Base-by-base conservation (phyloP, 768 basidiomycete species). In the Xerocomellus intermedius region DNA sequence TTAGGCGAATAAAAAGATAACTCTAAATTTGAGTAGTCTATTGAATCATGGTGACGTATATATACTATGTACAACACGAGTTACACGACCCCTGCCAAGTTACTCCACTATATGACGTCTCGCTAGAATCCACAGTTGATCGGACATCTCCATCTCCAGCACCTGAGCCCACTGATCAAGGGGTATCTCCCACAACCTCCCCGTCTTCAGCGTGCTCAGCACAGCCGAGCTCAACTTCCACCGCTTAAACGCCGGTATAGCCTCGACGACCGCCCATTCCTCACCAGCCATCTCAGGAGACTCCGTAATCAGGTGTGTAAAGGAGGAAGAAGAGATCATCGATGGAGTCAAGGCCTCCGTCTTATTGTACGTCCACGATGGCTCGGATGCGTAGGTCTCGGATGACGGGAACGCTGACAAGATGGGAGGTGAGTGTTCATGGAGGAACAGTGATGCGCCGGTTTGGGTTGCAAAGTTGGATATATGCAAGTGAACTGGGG, bases 391-490 rank as follows among this genome's bases (percentile, higher is more conserved):
- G 46, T 56, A 45, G 22, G 64, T 48, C 37, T 60, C 35, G 39
- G 52, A 38, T 50, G 59, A 46, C 47, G 32, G 35, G 45, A 59
- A 48, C 47, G 62, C 50, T 17, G 54, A 45, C 42, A 54, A 10
- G 41, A 48, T 74, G 67, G 92, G 88, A 1, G 80, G 77, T 0
- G 85, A 71, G 51, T 87, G 75, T 21, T 81, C 77, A 38, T 91
- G 89, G 21, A 85, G 82, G 77, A 98, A 97, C 50, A 94, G 83
- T 0, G 92, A 89, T 3, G 92, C 90, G 3, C 97, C 96, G 0
- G 88, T 93, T 70, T 96, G 94, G 2, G 91, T 86, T 1, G 91
- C 89, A 42, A 93, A 81, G 58, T 95, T 90, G 48, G 83, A 86
- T 42, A 97, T 83, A 64, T 95, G 89, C 4, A 96, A 81, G 54